phyloP scores from a whole-genome alignment of 129 eudicot genomes.

The Pseudognaphalium luteoalbum region DNA sequence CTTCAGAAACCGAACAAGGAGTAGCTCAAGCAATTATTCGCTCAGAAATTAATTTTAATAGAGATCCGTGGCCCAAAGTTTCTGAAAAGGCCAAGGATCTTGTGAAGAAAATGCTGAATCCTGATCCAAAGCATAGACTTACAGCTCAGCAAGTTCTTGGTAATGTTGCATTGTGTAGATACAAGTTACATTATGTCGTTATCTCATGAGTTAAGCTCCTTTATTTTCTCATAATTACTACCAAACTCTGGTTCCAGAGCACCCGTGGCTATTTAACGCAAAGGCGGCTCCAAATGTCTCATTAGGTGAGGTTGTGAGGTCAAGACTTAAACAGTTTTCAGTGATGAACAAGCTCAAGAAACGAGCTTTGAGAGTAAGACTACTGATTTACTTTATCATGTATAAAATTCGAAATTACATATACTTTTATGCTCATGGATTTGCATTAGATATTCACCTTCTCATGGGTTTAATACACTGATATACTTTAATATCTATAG shows the following conservation, averaged over 20 bases:
- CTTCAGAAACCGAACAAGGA: slow-evolving; percentile 84
- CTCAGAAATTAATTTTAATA: slow-evolving; percentile 58
- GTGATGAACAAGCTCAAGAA: slow-evolving; percentile 89
- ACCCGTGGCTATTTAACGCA: slow-evolving; percentile 72
- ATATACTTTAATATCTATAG: neutral
- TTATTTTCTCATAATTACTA: neutral
- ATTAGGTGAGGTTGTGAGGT: slow-evolving; percentile 84
- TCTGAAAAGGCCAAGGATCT: slow-evolving; percentile 96
- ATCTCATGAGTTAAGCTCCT: neutral
- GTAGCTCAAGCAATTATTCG: slow-evolving; percentile 88
- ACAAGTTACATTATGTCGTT: neutral
- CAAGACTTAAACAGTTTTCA: slow-evolving; percentile 81
- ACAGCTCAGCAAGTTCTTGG: slow-evolving; percentile 93
- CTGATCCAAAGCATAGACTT: slow-evolving; percentile 73
- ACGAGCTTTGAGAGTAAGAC: slow-evolving; percentile 67
- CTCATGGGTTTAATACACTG: no score
- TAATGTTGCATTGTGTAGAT: slow-evolving; percentile 26
- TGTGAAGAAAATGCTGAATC: slow-evolving; percentile 91
- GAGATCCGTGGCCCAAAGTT: slow-evolving; percentile 97
- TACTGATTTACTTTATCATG: neutral
- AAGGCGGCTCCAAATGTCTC: slow-evolving; percentile 84
- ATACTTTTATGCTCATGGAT: neutral
- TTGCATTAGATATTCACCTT: neutral
- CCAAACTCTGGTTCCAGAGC: slow-evolving; percentile 47
- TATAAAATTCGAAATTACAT: neutral